Base-by-base conservation (phyloP, 805 yeast species). In the Pichia nakasei region DNA sequence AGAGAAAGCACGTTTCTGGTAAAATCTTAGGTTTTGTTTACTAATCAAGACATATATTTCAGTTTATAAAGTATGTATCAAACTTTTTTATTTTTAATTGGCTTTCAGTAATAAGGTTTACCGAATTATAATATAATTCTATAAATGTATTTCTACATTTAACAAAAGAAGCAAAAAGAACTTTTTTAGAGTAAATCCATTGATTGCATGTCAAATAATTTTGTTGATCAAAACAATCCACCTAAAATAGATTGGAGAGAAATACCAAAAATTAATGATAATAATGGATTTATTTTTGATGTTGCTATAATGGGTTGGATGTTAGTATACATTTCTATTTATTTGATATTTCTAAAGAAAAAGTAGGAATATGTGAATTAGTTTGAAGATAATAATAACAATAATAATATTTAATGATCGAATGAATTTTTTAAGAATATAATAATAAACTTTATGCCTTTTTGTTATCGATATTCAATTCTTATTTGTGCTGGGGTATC, bases 1-100 rank as follows among this genome's bases (percentile, higher is more conserved):
- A 96, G 82, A 85, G 97, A 83, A 93, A 91, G 85, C 97, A 91
- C 77, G 97, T 91, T 63, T 88, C 97, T 59, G 98, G 98, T 73
- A 91, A 91, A 80, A 85, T 91, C 73, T 82, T 91, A 68, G 98
- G 98, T 68, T 91, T 87, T 77, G 96, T 91, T 59, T 89, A 89
- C 82, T 89, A 85, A 66, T n/a, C n/a, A n/a, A n/a, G n/a, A n/a
- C n/a, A n/a, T n/a, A 60, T 64, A 33, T 32, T 21, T 43, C 5
- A 9, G n/a, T 27, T 37, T 22, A 22, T 37, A 22, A 13, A 20
- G n/a, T 29, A 9, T 29, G 15, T 29, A 29, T 29, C n/a, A 13
- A 13, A 13, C 32, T 13, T 15, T 29, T 4, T 6, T 6, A 29
- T 13, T 29, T 29, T 29, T 9, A 29, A 29, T 29, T 29, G n/a